phyloP scores from a whole-genome alignment of 352 stramenopile species.

The Pythium aristosporum region DNA sequence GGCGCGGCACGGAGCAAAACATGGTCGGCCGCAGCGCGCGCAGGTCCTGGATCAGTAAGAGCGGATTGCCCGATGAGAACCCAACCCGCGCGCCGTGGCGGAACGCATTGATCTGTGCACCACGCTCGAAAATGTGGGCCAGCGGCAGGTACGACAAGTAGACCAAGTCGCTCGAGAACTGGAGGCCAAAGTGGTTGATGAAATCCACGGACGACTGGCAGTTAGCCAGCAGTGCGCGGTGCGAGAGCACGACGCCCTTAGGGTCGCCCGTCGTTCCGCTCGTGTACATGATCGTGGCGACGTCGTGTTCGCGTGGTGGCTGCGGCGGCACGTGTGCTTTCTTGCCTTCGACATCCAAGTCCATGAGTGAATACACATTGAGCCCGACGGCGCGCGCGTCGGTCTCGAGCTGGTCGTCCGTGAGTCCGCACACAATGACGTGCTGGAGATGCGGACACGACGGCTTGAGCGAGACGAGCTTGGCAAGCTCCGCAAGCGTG shows the following conservation, averaged over 20 bases:
- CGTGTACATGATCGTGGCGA: conserved; percentile 95
- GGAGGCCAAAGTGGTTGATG: conserved; percentile 32
- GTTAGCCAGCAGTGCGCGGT: conserved; percentile 55
- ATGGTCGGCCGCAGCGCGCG: conserved; percentile 89
- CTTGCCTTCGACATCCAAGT: conserved; percentile 42
- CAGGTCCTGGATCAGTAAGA: conserved; percentile 92
- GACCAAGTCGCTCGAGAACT: conserved; percentile 59
- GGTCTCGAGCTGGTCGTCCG: conserved; percentile 38
- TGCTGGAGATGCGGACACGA: conserved; percentile 52
- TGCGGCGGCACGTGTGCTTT: conserved; percentile 29
- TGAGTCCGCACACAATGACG: conserved; percentile 41
- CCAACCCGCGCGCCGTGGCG: conserved; percentile 81
- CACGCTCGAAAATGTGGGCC: conserved; percentile 96
- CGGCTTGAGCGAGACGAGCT: conserved; percentile 37
- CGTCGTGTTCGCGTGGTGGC: conserved; percentile 48
- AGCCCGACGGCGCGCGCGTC: conserved; percentile 34
- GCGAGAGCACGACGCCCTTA: conserved; percentile 95
- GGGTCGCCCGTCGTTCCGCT: conserved; percentile 95
- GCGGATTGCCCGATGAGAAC: conserved; percentile 91
- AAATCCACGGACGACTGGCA: conserved; percentile 37
- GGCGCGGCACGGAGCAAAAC: conserved; percentile 91
- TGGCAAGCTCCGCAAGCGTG: conserved; percentile 49
- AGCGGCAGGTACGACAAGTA: conserved; percentile 96
- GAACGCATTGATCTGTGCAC: conserved; percentile 56
- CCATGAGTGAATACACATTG: conserved; percentile 38